phyloP scores from a whole-genome alignment of 768 basidiomycete genomes.

The Tubosaeta brunneosetosa region DNA sequence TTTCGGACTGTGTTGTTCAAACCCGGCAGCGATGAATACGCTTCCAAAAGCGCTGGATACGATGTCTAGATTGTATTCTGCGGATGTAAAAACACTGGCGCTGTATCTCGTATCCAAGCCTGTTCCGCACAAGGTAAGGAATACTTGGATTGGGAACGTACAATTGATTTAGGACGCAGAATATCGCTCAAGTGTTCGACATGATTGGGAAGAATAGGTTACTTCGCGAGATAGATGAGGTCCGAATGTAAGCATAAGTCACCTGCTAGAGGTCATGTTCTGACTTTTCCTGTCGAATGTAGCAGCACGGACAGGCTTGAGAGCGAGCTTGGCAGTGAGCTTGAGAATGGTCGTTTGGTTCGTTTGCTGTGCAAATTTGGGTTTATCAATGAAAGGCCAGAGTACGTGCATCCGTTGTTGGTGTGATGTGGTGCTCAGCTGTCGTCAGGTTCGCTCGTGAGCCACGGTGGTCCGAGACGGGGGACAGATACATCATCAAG shows the following conservation, averaged over 20 bases:
- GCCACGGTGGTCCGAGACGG: slow-evolving; percentile 96
- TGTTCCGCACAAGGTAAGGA: slow-evolving; percentile 53
- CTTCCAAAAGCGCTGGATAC: slow-evolving; percentile 71
- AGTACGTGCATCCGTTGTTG: slow-evolving; percentile 51
- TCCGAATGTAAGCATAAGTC: slow-evolving; percentile 55
- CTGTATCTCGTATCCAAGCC: slow-evolving; percentile 75
- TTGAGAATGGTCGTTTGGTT: slow-evolving; percentile 92
- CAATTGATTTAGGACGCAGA: slow-evolving; percentile 36
- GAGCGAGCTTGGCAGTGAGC: slow-evolving; percentile 75
- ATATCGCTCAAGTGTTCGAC: slow-evolving; percentile 74
- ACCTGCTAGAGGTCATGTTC: neutral
- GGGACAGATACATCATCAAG: slow-evolving; percentile 96
- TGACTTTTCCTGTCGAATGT: neutral
- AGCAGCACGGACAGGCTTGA: slow-evolving; percentile 83
- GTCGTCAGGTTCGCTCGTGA: slow-evolving; percentile 86
- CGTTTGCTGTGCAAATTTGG: slow-evolving; percentile 90
- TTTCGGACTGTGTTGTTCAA: slow-evolving; percentile 73
- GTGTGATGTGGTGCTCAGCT: neutral
- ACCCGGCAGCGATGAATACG: slow-evolving; percentile 51
- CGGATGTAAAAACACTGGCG: slow-evolving; percentile 77
- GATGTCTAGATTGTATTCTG: slow-evolving; percentile 68
- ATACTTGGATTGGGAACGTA: neutral
- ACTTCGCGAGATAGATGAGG: slow-evolving; percentile 77
- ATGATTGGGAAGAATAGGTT: slow-evolving; percentile 64
- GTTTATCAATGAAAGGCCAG: slow-evolving; percentile 99